Percentiles rank a stretch among this genome's conserved stretches.
These are phyloP conservation scores for Malassezia furfur DNA, from an alignment of 1,284 basidiomycete genomes.

Conservation along the genomic window DNA sequence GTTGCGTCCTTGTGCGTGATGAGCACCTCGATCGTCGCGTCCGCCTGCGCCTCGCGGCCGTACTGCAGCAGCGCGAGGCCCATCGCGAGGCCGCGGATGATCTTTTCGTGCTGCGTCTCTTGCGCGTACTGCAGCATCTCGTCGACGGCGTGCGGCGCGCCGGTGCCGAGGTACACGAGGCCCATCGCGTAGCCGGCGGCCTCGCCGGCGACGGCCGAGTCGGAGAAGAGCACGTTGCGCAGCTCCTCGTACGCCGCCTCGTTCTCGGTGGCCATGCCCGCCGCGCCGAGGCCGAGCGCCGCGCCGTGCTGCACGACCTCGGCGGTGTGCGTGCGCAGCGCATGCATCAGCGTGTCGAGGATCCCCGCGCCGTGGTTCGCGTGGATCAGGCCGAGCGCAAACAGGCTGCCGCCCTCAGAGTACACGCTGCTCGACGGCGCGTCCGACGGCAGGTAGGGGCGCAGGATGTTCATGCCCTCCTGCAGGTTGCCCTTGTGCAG, in stretches of 20 bases:
- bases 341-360: slow-evolving; percentile 42
- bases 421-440: slow-evolving; percentile 38
- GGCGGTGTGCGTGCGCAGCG: slow-evolving; percentile 42
- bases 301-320: slow-evolving; percentile 48
- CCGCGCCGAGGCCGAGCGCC: slow-evolving; percentile 46
- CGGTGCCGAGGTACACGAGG: slow-evolving; percentile 47
- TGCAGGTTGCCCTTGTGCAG: slow-evolving; percentile 47
- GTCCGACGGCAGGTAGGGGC: slow-evolving; percentile 46
- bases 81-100: slow-evolving; percentile 47
- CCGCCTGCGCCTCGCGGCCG: slow-evolving; percentile 44
- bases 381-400: slow-evolving; percentile 47
- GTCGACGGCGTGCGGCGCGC: slow-evolving; percentile 38
- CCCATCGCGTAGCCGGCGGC: slow-evolving; percentile 48
- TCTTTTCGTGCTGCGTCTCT: slow-evolving; percentile 49
- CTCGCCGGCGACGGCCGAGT: slow-evolving; percentile 46
- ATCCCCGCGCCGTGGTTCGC: slow-evolving; percentile 47
- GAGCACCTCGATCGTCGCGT: slow-evolving; percentile 41
- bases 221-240: slow-evolving; percentile 43
- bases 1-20: slow-evolving; percentile 46
- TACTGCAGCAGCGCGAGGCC: slow-evolving; percentile 47
- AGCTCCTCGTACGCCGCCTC: slow-evolving; percentile 47
- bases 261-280: slow-evolving; percentile 47
- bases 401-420: slow-evolving; percentile 45
- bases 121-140: slow-evolving; percentile 49
- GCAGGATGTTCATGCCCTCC: slow-evolving; percentile 42